Conservation (phyloP, 2,329 filamentous ascomycete genomes). For the Pleoardoris graminearum region DNA sequence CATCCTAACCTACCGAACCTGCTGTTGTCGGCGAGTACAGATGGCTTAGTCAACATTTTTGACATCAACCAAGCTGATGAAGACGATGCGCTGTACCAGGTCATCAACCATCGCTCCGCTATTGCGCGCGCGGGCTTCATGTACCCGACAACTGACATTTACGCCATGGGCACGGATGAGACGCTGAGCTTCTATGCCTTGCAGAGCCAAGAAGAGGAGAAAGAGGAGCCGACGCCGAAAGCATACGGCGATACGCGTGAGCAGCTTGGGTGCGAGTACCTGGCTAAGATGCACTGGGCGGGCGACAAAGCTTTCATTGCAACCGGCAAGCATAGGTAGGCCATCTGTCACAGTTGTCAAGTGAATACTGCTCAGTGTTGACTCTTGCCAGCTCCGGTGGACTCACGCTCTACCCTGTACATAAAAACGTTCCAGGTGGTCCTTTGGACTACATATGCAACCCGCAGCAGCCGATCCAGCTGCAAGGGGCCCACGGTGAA, state of each 20-base stretch:
- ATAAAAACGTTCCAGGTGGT: slow-evolving; percentile 19
- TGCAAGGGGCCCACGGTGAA: slow-evolving; percentile 52
- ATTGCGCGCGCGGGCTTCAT: slow-evolving; percentile 77
- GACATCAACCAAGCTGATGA: slow-evolving; percentile 67
- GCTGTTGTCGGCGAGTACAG: slow-evolving; percentile 76
- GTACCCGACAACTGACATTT: slow-evolving; percentile 56
- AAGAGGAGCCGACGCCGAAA: slow-evolving; percentile 52
- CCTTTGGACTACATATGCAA: slow-evolving; percentile 39
- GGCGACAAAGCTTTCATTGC: slow-evolving; percentile 66
- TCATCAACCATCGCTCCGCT: slow-evolving; percentile 75
- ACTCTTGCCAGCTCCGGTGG: slow-evolving; percentile 24
- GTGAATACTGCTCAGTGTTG: neutral
- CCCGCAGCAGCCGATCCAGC: slow-evolving; percentile 23
- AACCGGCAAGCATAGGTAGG: slow-evolving; percentile 69
- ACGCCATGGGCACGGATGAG: slow-evolving; percentile 77
- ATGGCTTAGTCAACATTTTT: slow-evolving; percentile 77
- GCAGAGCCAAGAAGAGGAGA: slow-evolving; percentile 64
- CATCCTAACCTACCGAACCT: slow-evolving; percentile 64
- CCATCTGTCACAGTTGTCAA: slow-evolving; percentile 13
- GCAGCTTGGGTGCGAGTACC: slow-evolving; percentile 71
- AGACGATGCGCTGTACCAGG: slow-evolving; percentile 76
- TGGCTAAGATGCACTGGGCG: slow-evolving; percentile 66
- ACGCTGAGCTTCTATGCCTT: slow-evolving; percentile 73
- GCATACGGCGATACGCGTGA: slow-evolving; percentile 70
- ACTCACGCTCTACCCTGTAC: slow-evolving; percentile 38